Conservation (phyloP, 768 basidiomycete species). For the Dentipellis fragilis region DNA sequence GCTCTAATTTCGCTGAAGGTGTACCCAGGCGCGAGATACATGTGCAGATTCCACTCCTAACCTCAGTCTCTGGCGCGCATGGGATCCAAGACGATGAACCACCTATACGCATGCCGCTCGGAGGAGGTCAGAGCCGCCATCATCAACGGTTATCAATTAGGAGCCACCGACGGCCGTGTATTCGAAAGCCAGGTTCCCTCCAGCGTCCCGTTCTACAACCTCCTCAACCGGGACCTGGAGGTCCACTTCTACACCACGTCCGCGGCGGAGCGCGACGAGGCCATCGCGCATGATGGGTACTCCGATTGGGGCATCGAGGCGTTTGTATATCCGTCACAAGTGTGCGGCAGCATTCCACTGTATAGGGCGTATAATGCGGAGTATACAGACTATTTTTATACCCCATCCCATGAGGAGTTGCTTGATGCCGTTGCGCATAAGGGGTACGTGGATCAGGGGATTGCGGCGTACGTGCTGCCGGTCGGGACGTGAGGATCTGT, state of each 20-base stretch:
- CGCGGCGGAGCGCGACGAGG: not conserved
- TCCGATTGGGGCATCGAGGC: not conserved
- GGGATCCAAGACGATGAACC: not conserved
- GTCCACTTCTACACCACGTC: not conserved
- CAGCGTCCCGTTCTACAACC: not conserved
- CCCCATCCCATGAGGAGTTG: not conserved
- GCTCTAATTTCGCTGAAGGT: not conserved
- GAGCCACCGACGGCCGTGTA: not conserved
- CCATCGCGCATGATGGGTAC: not conserved
- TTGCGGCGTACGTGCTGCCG: not conserved
- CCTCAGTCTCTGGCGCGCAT: not conserved
- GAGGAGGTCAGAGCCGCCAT: not conserved
- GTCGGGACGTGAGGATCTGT: not conserved
- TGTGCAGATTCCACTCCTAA: not conserved
- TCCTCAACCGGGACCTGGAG: not conserved
- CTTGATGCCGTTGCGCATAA: not conserved
- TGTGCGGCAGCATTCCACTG: not conserved
- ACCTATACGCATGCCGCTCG: not conserved
- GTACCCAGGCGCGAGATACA: not conserved
- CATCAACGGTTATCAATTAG: not conserved
- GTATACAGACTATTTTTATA: not conserved
- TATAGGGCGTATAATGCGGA: not conserved
- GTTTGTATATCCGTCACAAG: not conserved
- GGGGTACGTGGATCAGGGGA: not conserved
- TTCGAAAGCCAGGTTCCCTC: not conserved